These are phyloP conservation scores for Podospora fimiseda DNA, from an alignment of 495 filamentous ascomycete genomes.

Conservation along the genomic window DNA sequence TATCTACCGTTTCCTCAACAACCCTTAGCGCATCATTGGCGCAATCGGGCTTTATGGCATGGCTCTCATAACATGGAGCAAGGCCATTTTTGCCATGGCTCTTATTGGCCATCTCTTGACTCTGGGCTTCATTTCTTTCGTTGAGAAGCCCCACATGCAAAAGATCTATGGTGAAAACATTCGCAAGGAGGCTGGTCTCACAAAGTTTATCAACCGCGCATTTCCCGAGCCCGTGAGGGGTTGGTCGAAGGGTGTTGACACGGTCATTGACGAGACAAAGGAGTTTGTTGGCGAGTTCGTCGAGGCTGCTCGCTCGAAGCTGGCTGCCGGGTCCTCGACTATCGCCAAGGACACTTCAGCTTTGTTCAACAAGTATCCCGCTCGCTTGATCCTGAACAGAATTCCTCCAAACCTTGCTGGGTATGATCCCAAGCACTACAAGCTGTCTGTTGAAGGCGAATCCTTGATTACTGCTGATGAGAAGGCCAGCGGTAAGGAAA, in stretches of 20 bases:
- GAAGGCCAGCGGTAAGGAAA: conserved; percentile 43
- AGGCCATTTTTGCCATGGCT: conserved; percentile 74
- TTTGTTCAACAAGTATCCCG: conserved; percentile 85
- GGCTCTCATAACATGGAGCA: conserved; percentile 84
- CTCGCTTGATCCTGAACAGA: conserved; percentile 76
- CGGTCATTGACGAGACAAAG: conserved; percentile 72
- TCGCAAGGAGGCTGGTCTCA: conserved; percentile 80
- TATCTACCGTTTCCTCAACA: conserved; percentile 97
- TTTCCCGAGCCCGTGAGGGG: conserved; percentile 69
- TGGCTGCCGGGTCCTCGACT: conserved; percentile 77
- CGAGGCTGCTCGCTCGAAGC: conserved; percentile 77
- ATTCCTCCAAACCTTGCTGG: conserved; percentile 76
- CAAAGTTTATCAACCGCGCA: conserved; percentile 79
- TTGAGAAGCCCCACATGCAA: conserved; percentile 97
- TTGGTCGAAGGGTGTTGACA: conserved; percentile 80
- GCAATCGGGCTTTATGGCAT: conserved; percentile 95
- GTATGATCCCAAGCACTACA: conserved; percentile 78
- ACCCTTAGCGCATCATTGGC: conserved; percentile 89
- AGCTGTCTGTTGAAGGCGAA: conserved; percentile 64
- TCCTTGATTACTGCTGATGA: conserved; percentile 46
- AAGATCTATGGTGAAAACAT: conserved; percentile 86
- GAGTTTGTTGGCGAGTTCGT: conserved; percentile 89
- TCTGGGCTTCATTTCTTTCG: conserved; percentile 82
- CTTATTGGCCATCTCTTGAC: conserved; percentile 78
- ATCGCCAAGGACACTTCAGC: conserved; percentile 84